Base-by-base conservation (phyloP, 169 alveolate species). In the Plasmodium inui region DNA sequence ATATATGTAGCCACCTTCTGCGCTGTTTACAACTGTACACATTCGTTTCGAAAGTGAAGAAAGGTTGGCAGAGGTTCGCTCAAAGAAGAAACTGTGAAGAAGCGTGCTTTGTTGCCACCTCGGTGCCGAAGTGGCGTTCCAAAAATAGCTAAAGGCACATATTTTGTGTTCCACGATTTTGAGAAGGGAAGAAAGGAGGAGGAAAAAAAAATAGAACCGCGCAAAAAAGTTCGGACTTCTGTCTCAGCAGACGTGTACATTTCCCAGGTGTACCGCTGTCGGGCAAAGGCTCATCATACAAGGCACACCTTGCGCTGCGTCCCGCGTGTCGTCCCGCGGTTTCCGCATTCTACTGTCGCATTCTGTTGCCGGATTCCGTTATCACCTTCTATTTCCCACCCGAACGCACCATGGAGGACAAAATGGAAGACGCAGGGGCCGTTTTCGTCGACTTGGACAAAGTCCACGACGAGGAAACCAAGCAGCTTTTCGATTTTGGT, bases 401-500 rank as follows among this genome's bases (percentile, higher is more conserved):
- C 14, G 28, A 61, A 67, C 30, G 76, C 39, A 67, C 76, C 39
- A 61, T 85, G 84, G 93, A 85, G 19, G 83, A 85, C 32, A 85
- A 85, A 74, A 28, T 85, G 9, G 93, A 85, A 85, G 93, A 85
- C 28, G 93, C 84, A 4, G 79, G 93, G 12, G 50, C 55, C 28
- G 80, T 53, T 76, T 85, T 85, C 80, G 84, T 26, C 44, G 93
- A 85, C 44, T 14, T 85, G 30, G 84, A 85, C 12, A 85, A 73
- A 41, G 96, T 61, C 57, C 82, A 76, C 55, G 93, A 90, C 53
- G 78, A 83, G 12, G 96, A 88, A 53, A 93, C 85, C 8, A 89
- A 94, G 2, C 97, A 96, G 53, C 83, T 90, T 83, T 96, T 96
- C 85, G 97, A 98, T 93, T 98, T 98, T 82, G 98, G 98, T 92